Percentiles rank a stretch among this genome's conserved stretches.
Evolutionary conservation across 129 eudicot species (phyloP).

Genomic region (Arctium lappa): DNA sequence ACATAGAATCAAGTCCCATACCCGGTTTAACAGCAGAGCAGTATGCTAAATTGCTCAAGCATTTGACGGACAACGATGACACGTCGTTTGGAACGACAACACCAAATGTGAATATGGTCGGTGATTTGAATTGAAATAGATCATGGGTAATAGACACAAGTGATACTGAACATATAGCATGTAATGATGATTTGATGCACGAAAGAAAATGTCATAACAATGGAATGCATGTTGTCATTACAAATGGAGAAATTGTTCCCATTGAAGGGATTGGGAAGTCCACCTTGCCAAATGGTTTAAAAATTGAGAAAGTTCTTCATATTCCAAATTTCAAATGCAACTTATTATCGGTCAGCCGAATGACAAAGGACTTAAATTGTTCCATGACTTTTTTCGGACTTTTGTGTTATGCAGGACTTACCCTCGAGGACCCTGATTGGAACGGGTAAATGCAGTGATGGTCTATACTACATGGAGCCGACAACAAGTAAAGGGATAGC

Average conservation of each 20-base stretch:
- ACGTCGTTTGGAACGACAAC: neutral
- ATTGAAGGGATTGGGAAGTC: neutral
- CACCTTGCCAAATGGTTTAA: neutral
- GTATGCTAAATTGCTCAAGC: neutral
- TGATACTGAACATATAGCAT: neutral
- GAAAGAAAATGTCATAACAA: neutral
- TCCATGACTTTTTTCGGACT: too few species aligned
- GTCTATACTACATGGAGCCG: too few species aligned
- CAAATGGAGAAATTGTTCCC: neutral
- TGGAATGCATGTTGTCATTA: neutral
- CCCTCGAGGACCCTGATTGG: too few species aligned
- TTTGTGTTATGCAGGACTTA: too few species aligned
- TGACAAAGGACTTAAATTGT: too few species aligned
- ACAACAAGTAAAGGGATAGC: too few species aligned
- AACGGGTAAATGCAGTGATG: too few species aligned
- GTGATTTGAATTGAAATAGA: neutral
- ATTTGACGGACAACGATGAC: neutral
- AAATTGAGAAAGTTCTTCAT: neutral
- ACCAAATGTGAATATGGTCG: neutral
- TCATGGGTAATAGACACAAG: neutral
- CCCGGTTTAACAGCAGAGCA: neutral
- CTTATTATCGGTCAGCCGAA: too few species aligned
- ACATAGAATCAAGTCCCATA: neutral
- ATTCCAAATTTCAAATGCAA: neutral
- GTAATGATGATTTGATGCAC: neutral